Conservation (phyloP, 768 basidiomycete genomes). For the Rhodosporidiobolus sp. region DNA sequence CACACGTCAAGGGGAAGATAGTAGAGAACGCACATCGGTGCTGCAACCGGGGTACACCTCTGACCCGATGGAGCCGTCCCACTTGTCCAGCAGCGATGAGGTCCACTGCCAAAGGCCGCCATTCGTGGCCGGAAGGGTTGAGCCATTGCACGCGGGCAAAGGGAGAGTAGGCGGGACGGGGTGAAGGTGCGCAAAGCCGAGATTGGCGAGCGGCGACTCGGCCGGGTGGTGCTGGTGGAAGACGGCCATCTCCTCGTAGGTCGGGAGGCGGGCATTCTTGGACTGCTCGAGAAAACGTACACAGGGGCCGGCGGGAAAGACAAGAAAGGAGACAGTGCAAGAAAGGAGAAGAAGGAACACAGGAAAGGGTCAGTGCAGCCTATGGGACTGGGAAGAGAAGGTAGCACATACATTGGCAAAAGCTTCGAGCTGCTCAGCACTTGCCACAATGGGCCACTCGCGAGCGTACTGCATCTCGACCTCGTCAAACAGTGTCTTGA, state of each 20-base stretch:
- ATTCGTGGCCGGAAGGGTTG: constrained; percentile 55
- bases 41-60: constrained; percentile 77
- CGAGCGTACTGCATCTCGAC: constrained; percentile 70
- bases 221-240: constrained; percentile 69
- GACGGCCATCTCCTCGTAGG: constrained; percentile 76
- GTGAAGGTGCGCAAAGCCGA: constrained; percentile 91
- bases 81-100: constrained; percentile 66
- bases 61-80: constrained; percentile 73
- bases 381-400: not conserved
- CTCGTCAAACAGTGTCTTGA: constrained; percentile 77
- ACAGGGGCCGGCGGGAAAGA: not conserved
- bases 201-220: constrained; percentile 63
- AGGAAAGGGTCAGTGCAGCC: not conserved
- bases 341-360: not conserved
- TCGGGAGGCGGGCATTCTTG: constrained; percentile 90
- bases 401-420: constrained; percentile 60
- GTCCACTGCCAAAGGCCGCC: constrained; percentile 99
- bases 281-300: too few relatives aligned
- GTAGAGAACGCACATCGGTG: constrained; percentile 30
- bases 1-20: too few relatives aligned
- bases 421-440: constrained; percentile 70
- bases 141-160: constrained; percentile 27
- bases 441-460: constrained; percentile 81
- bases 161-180: constrained; percentile 68
- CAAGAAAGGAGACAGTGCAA: not conserved